Percentiles rank a stretch among this genome's conserved stretches.
Conservation (phyloP, 2,329 filamentous ascomycete species). For the Orbilia blumenaviensis region DNA sequence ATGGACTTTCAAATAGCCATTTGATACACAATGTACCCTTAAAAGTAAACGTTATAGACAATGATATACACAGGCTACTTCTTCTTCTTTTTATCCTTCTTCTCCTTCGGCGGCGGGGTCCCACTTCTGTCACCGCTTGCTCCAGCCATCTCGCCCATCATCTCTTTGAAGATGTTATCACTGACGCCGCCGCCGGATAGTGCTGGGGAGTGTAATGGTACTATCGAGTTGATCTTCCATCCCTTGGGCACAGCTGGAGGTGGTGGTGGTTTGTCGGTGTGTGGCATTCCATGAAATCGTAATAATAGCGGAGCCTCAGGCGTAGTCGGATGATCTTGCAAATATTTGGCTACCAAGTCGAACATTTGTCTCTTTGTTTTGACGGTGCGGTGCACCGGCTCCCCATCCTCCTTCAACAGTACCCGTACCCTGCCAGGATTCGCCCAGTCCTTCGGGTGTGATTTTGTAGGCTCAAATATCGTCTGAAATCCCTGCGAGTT, state of each 20-base stretch:
- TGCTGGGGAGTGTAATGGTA: constrained; percentile 88
- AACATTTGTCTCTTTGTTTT: constrained; percentile 89
- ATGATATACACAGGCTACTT: constrained; percentile 28
- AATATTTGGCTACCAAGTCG: constrained; percentile 77
- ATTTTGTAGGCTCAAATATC: constrained; percentile 88
- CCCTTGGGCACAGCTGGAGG: constrained; percentile 80
- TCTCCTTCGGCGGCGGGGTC: constrained; percentile 66
- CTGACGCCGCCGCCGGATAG: constrained; percentile 91
- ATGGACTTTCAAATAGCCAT: constrained; percentile 2
- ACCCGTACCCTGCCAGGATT: constrained; percentile 92
- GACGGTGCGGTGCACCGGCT: constrained; percentile 65
- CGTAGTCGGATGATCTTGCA: constrained; percentile 80
- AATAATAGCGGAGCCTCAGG: constrained; percentile 75
- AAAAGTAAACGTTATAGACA: not conserved
- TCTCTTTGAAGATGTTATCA: constrained; percentile 94
- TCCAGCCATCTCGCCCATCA: constrained; percentile 88
- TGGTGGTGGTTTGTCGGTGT: constrained; percentile 73
- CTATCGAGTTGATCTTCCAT: constrained; percentile 85
- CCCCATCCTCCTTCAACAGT: constrained; percentile 71
- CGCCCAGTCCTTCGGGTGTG: constrained; percentile 95
- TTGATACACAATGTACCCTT: constrained; percentile 5
- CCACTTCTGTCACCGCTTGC: constrained; percentile 60
- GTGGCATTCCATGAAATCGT: constrained; percentile 76
- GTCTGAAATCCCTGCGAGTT: constrained; percentile 74
- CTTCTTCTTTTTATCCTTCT: constrained; percentile 58